Percentiles rank a stretch among this genome's conserved stretches.
Evolutionary conservation across 805 yeast species (phyloP).

Genomic region (Saturnispora besseyi): DNA sequence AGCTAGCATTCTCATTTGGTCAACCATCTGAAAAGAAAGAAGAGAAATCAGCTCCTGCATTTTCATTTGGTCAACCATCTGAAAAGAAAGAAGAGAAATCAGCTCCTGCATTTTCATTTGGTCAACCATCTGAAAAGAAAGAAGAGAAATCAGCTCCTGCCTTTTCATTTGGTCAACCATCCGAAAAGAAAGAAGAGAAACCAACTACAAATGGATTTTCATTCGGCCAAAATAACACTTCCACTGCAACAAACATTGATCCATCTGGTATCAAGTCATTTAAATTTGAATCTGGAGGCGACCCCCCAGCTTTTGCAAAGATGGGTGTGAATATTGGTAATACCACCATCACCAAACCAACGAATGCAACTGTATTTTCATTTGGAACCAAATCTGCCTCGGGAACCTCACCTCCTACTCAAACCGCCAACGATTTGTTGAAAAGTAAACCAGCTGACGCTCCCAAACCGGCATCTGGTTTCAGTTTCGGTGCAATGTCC

Average conservation of each 20-base stretch:
- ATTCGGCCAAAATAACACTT: slow-evolving; percentile 5
- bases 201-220: slow-evolving; percentile 5
- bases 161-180: not conserved
- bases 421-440: too few species aligned
- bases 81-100: slow-evolving; percentile 1
- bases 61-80: not conserved
- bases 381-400: not conserved
- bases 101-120: not conserved
- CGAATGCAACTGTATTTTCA: not conserved
- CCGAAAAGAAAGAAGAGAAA: not conserved
- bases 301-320: not conserved
- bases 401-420: too few species aligned
- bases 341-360: not conserved
- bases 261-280: not conserved
- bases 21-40: not conserved
- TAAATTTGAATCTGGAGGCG: not conserved
- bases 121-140: not conserved
- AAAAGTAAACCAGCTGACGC: too few species aligned
- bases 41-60: not conserved
- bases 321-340: not conserved
- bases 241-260: not conserved
- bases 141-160: slow-evolving; percentile 2
- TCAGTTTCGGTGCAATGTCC: not conserved
- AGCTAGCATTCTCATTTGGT: not conserved
- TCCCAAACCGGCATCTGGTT: slow-evolving; percentile 2